Conservation (phyloP, 257 asterid species). For the Jasminum sambac region DNA sequence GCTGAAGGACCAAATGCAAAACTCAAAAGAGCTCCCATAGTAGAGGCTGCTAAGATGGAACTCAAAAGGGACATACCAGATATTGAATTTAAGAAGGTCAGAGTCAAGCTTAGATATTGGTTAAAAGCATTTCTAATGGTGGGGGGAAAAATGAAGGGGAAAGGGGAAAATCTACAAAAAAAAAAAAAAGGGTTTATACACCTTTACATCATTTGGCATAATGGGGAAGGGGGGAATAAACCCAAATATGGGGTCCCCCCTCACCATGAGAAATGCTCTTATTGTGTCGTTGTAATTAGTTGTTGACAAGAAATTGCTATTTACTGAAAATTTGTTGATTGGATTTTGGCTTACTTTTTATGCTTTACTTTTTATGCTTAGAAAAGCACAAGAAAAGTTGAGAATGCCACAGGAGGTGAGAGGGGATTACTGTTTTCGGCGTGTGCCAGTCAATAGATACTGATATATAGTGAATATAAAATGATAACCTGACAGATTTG, state of each 20-base stretch:
- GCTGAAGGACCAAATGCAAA: slow-evolving; percentile 78
- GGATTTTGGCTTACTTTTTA: background rate
- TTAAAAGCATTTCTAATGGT: too few species aligned
- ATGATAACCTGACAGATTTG: background rate
- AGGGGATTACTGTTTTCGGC: background rate
- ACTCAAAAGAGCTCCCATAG: slow-evolving; percentile 64
- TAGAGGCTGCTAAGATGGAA: slow-evolving; percentile 67
- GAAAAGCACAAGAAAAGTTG: background rate
- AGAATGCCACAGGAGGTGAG: background rate
- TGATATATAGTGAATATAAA: too few species aligned
- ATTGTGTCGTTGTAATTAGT: background rate
- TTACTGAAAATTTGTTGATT: background rate
- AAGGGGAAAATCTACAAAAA: too few species aligned
- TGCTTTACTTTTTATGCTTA: too few species aligned
- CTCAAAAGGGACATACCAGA: slow-evolving; percentile 44
- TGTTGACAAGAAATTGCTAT: background rate
- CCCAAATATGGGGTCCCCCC: too few species aligned
- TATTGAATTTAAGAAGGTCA: slow-evolving; percentile 68
- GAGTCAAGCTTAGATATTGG: slow-evolving; percentile 14
- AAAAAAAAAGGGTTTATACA: too few species aligned
- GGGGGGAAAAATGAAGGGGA: too few species aligned
- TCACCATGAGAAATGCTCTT: too few species aligned
- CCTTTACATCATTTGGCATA: too few species aligned
- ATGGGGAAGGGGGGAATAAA: too few species aligned
- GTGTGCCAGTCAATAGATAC: too few species aligned